Evolutionary conservation across 306 rosid species (phyloP), one percentile per base, ranked within the genome.

Genomic region (Prinsepia uniflora): DNA sequence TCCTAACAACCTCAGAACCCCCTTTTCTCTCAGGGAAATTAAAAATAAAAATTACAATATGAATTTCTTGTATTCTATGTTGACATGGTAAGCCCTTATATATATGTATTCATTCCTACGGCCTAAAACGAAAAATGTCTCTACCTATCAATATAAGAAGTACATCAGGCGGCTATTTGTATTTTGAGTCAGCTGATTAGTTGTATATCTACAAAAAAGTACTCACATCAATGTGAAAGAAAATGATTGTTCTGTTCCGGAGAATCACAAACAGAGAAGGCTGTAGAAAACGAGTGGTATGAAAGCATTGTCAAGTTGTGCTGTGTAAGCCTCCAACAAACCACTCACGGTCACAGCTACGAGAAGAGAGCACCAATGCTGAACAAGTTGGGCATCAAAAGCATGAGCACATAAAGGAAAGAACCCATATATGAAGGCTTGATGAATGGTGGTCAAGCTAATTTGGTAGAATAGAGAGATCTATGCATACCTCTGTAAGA

Each of bases 251-350:
- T 70, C 52, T 7, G n/a, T 60, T 45, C 12, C 24, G 70, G 73
- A 54, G 71, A 74, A 66, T 86, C 84, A 94, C 83, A 94, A 79
- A 81, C 95, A 89, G 63, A 94, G 95, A 74, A 94, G 99, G 80
- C 96, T 89, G 61, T 83, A 91, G 91, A 94, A 94, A 62, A 91
- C 80, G 30, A 91, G 88, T 22, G 99, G 99, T 74, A 94, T 91
- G 80, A 94, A 94, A 11, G 96, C 96, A 43, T 94, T 94, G 87
- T 94, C 99, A 24, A 94, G 96, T 77, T 94, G 99, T 8, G 97
- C 85, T 1, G 99, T 94, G 85, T 86, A 87, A 68, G 99, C 99
- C 92, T 94, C 99, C 84, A 94, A 79, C 84, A 94, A 72, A 70
- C 99, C 99, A 83, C 96, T 89, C 36, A 77, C 80, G n/a, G 90